Evolutionary conservation across 768 basidiomycete species (phyloP), one percentile per base, ranked within the genome.

Genomic region (Auricularia cornea): DNA sequence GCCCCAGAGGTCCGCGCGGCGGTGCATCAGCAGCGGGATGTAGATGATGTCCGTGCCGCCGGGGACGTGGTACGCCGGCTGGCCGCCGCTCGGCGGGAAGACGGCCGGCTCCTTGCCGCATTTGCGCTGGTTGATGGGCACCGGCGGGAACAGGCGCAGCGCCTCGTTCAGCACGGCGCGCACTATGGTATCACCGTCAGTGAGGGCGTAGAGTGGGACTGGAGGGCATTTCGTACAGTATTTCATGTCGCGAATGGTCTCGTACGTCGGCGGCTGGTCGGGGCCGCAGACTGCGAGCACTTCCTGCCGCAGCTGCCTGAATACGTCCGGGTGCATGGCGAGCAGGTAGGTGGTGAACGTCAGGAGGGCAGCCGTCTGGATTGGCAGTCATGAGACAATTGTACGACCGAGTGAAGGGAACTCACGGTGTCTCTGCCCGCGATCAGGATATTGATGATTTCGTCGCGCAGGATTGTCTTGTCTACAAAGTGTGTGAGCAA

Each of bases 121-220:
- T 73, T 87, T 84, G 33, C 88, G 81, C 44, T 84, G 76, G 68
- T 90, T 91, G 48, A 89, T 73, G 6, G 90, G 89, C 0, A 92
- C 87, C 6, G 90, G 88, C 3, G 90, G 90, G 74, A 87, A 93
- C 1, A 93, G 75, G 20, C 90, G 80, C 28, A 93, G 78, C 0
- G 86, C 86, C 69, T 93, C 91, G 65, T 92, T 88, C 48, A 92
- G 82, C 40, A 91, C 87, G 12, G 89, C 89, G 64, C 84, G 83
- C 78, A 89, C 88, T 84, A 16, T 60, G n/a, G 40, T 40, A 14
- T 30, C 44, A 52, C 29, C 1, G 56, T 23, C 31, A 68, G 38
- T 59, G 48, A 28, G 60, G 31, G 51, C 48, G 32, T 14, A 60
- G 41, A 40, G 5, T 29, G 28, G 20, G 32, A 59, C 51, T 14